phyloP scores from a whole-genome alignment of 1,284 basidiomycete species.

The Somion occarium region DNA sequence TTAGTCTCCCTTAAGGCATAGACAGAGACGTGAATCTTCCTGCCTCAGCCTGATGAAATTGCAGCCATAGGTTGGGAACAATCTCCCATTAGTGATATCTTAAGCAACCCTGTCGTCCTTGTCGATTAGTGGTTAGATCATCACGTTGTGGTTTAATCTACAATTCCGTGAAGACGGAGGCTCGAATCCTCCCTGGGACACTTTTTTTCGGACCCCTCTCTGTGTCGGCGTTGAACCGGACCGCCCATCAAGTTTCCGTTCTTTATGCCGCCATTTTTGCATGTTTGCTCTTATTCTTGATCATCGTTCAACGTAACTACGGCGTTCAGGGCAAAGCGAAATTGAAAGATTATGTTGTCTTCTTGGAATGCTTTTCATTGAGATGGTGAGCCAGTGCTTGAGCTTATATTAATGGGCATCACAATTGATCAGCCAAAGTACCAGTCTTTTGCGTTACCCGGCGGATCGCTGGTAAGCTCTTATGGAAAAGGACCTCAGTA shows the following conservation, averaged over 20 bases:
- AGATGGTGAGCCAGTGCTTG: background rate
- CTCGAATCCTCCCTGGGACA: conserved; percentile 10
- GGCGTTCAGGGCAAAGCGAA: too few species aligned
- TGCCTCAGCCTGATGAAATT: background rate
- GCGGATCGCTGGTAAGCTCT: too few species aligned
- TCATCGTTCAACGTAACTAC: background rate
- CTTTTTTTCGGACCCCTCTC: conserved; percentile 1
- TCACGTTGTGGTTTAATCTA: conserved; percentile 7
- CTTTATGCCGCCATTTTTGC: background rate
- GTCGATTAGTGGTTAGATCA: conserved; percentile 12
- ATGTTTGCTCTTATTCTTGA: background rate
- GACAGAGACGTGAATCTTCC: background rate
- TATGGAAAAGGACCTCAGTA: too few species aligned
- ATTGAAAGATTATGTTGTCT: too few species aligned
- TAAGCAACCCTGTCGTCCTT: conserved; percentile 3
- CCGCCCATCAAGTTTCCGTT: background rate
- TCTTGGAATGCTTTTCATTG: background rate
- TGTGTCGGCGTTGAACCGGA: background rate
- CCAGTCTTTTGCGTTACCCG: too few species aligned
- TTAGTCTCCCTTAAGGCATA: background rate
- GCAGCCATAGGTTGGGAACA: background rate
- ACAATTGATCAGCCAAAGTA: too few species aligned
- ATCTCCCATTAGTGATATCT: background rate
- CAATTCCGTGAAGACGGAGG: conserved; percentile 8
- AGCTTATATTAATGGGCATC: too few species aligned